A percentile compares a stretch with the other conserved stretches of the same genome.
Evolutionary conservation across 192 early-diverging fungal genomes (phyloP).

Genomic region (Coemansia sp.): DNA sequence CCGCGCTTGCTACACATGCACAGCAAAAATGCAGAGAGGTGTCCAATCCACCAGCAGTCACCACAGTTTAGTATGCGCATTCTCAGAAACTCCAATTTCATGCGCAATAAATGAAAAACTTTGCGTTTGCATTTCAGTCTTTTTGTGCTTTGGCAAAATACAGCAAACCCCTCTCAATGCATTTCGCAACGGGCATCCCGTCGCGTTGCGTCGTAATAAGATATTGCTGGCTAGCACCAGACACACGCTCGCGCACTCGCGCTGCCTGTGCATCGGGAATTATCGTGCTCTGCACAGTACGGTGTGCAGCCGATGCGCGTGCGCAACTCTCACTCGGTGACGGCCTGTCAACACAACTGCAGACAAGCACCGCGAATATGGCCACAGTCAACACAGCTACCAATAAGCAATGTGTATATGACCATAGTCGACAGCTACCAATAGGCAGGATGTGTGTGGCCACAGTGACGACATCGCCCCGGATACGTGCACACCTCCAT

Average conservation of each 20-base stretch:
- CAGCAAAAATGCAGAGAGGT: neutral
- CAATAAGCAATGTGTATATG: no score
- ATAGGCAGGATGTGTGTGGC: neutral
- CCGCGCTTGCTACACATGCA: slow-evolving; percentile 64
- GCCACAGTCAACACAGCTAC: no score
- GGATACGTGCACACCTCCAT: neutral
- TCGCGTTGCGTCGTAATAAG: neutral
- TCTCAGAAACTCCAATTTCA: slow-evolving; percentile 10
- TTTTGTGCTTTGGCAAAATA: neutral
- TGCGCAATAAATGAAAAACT: slow-evolving; percentile 7
- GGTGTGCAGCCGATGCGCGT: no score
- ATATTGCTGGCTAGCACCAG: neutral
- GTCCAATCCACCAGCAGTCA: slow-evolving; percentile 5
- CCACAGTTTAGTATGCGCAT: neutral
- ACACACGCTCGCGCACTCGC: neutral
- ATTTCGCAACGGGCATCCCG: neutral
- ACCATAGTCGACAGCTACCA: no score
- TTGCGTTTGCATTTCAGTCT: neutral
- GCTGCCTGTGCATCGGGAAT: neutral
- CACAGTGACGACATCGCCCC: neutral
- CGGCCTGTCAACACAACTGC: no score
- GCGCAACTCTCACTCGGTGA: neutral
- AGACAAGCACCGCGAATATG: no score
- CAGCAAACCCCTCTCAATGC: no score
- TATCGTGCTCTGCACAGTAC: no score